Conservation (phyloP, 2,329 filamentous ascomycete genomes). For the Fusarium siculi region DNA sequence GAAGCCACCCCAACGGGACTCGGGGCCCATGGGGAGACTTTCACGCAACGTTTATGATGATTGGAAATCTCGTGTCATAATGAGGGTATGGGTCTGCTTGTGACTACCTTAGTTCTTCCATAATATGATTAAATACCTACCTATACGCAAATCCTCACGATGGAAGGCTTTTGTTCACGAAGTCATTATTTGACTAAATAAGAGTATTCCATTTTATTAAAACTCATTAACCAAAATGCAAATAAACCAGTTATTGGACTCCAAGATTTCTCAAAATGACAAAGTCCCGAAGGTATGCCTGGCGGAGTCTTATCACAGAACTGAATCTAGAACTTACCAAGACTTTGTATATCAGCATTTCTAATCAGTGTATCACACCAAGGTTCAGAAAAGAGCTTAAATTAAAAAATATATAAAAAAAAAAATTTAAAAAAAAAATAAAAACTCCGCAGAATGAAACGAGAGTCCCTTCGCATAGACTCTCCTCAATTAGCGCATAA, state of each 20-base stretch:
- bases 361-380: neutral
- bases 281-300: neutral
- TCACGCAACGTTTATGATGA: neutral
- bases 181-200: neutral
- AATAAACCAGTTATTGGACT: neutral
- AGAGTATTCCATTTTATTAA: neutral
- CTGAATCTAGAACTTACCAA: neutral
- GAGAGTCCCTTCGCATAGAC: neutral
- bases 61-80: neutral
- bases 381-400: neutral
- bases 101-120: neutral
- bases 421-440: too few species aligned
- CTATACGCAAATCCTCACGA: neutral
- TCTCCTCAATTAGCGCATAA: constrained; percentile 11
- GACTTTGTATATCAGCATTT: neutral
- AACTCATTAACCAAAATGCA: neutral
- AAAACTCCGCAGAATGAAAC: neutral
- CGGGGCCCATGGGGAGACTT: neutral
- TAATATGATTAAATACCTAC: neutral
- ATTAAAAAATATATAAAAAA: too few species aligned
- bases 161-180: neutral
- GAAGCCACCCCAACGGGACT: neutral
- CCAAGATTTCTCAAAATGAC: neutral
- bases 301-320: neutral
- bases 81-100: neutral